A percentile compares a stretch with the other conserved stretches of the same genome.
Evolutionary conservation across 441 rosid species (phyloP).

Genomic region (Gossypium lobatum): DNA sequence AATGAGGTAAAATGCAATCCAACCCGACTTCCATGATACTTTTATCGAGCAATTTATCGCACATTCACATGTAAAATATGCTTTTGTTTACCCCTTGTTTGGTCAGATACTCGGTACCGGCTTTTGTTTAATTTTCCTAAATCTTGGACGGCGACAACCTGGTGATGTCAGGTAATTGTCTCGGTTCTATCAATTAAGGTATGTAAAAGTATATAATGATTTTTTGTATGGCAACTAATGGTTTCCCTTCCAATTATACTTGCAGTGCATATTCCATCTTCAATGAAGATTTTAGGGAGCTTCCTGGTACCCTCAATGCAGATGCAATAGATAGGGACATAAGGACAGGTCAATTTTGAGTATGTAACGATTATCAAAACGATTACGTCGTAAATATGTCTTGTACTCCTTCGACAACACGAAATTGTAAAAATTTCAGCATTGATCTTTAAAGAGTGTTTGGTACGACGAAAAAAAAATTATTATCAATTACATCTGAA

Average conservation of each 20-base stretch:
- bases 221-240: background rate
- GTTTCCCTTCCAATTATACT: slow-evolving; percentile 2
- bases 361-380: background rate
- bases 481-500: too few relatives aligned
- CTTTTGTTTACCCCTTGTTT: slow-evolving; percentile 5
- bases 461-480: too few relatives aligned
- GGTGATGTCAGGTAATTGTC: slow-evolving; percentile 73
- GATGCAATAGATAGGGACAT: slow-evolving; percentile 73
- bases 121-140: slow-evolving; percentile 64
- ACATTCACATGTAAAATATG: background rate
- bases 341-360: slow-evolving; percentile 71
- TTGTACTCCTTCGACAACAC: background rate
- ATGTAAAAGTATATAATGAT: background rate
- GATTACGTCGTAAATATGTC: background rate
- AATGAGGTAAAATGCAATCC: too few relatives aligned
- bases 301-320: slow-evolving; percentile 84
- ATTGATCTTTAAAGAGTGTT: background rate
- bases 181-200: background rate
- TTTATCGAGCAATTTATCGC: background rate
- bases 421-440: background rate
- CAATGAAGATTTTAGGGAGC: slow-evolving; percentile 89
- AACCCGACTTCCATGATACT: too few relatives aligned
- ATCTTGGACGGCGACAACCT: slow-evolving; percentile 75
- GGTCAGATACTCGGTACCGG: slow-evolving; percentile 79
- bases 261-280: slow-evolving; percentile 88